Percentiles rank a stretch among this genome's conserved stretches.
phyloP scores from a whole-genome alignment of 192 early-diverging fungal species.

The Coemansia sp. region DNA sequence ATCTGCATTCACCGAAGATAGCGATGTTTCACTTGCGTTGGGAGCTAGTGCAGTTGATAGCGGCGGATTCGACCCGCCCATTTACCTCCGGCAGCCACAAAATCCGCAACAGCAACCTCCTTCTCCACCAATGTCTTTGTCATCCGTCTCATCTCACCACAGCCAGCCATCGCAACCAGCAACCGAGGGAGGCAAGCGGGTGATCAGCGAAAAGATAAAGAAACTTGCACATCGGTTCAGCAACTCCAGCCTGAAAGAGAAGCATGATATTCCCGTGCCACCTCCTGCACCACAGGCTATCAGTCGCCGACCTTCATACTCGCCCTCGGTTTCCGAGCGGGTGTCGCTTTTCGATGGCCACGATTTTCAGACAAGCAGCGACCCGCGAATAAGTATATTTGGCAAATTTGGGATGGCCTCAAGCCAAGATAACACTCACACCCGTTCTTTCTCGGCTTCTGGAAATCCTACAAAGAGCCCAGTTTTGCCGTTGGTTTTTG shows the following conservation, averaged over 20 bases:
- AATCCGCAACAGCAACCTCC: slow-evolving; percentile 1
- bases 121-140: slow-evolving; percentile 1
- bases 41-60: slow-evolving; percentile 1
- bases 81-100: not conserved
- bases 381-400: slow-evolving; percentile 44
- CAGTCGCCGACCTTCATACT: slow-evolving; percentile 43
- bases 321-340: slow-evolving; percentile 50
- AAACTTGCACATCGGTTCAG: slow-evolving; percentile 47
- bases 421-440: slow-evolving; percentile 24
- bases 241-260: slow-evolving; percentile 38
- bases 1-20: slow-evolving; percentile 24
- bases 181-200: slow-evolving; percentile 25
- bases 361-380: slow-evolving; percentile 19
- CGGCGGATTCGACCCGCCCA: slow-evolving; percentile 24
- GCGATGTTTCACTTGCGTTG: slow-evolving; percentile 21
- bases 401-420: slow-evolving; percentile 46
- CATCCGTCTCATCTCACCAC: not conserved
- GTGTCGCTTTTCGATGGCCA: slow-evolving; percentile 46
- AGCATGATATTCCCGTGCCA: slow-evolving; percentile 8
- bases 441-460: slow-evolving; percentile 39
- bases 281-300: slow-evolving; percentile 16
- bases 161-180: slow-evolving; percentile 4
- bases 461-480: not conserved
- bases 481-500: not conserved
- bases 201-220: slow-evolving; percentile 54